Evolutionary conservation across 768 basidiomycete genomes (phyloP), one percentile per base, ranked within the genome.

Genomic region (Lactarius quietus): DNA sequence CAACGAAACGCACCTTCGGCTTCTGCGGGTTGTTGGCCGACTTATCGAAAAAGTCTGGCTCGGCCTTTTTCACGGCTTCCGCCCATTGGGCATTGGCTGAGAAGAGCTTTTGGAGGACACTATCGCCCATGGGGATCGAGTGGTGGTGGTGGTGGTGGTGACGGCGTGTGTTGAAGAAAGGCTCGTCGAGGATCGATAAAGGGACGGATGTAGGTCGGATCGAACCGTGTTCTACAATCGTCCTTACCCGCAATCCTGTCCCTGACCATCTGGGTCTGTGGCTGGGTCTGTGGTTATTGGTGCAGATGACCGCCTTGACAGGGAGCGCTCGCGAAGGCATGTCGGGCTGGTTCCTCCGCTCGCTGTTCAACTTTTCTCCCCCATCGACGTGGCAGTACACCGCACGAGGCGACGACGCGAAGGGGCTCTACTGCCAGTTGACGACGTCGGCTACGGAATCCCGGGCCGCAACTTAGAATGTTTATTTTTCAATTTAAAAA

Each of bases 11-110:
- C 64, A 85, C 89, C 79, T 90, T 85, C 9, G 89, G 87, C 3
- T 74, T 64, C 72, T 95, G n/a, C n/a, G n/a, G 93, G 15, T 86
- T 88, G 72, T 85, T 78, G 0, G 87, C 83, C 3, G 77, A 81
- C 65, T 81, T 71, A 2, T 74, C 67, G 66, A 94, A 92, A 73
- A 95, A 93, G 18, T 74, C 77, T 1, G 89, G 85, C 18, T 89
- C 83, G 17, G 79, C 72, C 14, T 71, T 63, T 33, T 80, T 72
- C 64, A 92, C 84, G 45, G 84, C 81, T 31, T 78, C 71, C 0
- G 90, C 87, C 93, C 93, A 95, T 65, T 83, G 80, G 4, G 79
- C 76, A 75, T 95, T 95, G 48, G 73, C 73, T 26, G 75, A 70
- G 68, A 86, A 75, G 45, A 86, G 73, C 3, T 72, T 69, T 31